Evolutionary conservation across 352 stramenopile genomes (phyloP), one percentile per base, ranked within the genome.

Genomic region (Pythium guiyangense): DNA sequence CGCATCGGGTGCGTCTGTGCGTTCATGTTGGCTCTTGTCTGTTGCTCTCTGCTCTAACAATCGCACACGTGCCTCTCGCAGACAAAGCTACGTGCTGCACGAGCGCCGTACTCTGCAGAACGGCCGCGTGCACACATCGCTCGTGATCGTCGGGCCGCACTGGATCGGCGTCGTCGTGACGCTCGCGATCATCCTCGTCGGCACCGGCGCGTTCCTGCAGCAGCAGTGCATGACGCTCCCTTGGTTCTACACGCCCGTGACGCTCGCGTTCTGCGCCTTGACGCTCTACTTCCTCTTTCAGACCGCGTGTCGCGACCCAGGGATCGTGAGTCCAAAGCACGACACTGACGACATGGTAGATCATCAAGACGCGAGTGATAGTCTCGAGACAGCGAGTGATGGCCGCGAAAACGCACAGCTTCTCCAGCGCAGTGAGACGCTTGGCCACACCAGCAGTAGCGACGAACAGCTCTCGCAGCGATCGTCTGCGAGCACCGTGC

Each of bases 141-240:
- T 84, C 15, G 47, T 90, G 34, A 54, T 92, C 52, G 67, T 95
- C 2, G 85, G 85, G 0, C 85, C 85, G 4, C 81, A 95, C 58
- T 95, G 84, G 83, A 81, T 90, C 52, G 84, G 84, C 37, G 82
- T 90, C 31, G 44, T 92, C 44, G 69, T 86, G 42, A 92, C 81
- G 18, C 47, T 87, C 29, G 51, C 57, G 3, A 82, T 94, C 54
- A 71, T 92, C n/a, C 25, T 90, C 1, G 63, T 73, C 27, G 74
- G 71, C 37, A 88, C 75, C 0, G 65, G 54, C 48, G 62, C 90
- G 53, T 90, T 92, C 64, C 62, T 92, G 25, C 56, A 66, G 15
- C 74, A 90, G 57, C 78, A 90, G 35, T 79, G 74, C 51, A 27
- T 46, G 18, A 52, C 47, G 2, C 71, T 86, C 53, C 61, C 76